Percentiles rank a stretch among this genome's conserved stretches.
Evolutionary conservation across 768 basidiomycete species (phyloP).

Genomic region (Panellus pusillus): DNA sequence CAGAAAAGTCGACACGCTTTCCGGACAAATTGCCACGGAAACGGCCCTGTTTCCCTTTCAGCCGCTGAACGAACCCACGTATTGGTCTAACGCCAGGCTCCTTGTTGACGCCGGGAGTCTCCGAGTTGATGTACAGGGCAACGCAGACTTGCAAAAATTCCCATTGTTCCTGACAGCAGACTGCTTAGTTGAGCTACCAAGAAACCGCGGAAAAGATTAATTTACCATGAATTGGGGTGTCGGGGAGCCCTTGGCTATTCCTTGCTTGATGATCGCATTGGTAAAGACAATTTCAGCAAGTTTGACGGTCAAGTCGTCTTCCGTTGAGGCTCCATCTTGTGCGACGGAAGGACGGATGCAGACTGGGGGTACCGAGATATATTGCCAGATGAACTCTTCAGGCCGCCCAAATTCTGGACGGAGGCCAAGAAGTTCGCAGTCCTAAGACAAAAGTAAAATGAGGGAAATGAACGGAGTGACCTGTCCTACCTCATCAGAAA

Average conservation of each 20-base stretch:
- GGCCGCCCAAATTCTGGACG: conserved; percentile 88
- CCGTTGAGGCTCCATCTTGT: conserved; percentile 97
- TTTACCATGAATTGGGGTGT: conserved; percentile 86
- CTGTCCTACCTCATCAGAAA: conserved; percentile 79
- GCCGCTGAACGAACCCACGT: conserved; percentile 93
- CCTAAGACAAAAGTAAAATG: conserved; percentile 45
- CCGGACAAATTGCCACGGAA: conserved; percentile 98
- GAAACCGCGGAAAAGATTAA: neutral
- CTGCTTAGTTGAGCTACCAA: neutral
- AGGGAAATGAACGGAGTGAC: neutral
- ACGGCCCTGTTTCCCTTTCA: conserved; percentile 98
- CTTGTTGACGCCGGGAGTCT: conserved; percentile 88
- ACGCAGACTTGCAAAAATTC: conserved; percentile 93
- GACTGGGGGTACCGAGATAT: conserved; percentile 95
- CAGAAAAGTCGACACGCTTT: conserved; percentile 98
- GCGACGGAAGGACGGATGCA: conserved; percentile 97
- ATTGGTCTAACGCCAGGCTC: conserved; percentile 91
- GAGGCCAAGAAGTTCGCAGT: conserved; percentile 92
- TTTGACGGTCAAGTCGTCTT: conserved; percentile 97
- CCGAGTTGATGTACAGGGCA: conserved; percentile 98
- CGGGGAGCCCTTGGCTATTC: conserved; percentile 82
- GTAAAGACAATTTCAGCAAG: conserved; percentile 95
- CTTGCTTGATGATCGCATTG: conserved; percentile 90
- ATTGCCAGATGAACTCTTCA: conserved; percentile 99
- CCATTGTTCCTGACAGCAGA: conserved; percentile 82